Base-by-base conservation (phyloP, 495 filamentous ascomycete genomes). In the Eremomyces bilateralis region DNA sequence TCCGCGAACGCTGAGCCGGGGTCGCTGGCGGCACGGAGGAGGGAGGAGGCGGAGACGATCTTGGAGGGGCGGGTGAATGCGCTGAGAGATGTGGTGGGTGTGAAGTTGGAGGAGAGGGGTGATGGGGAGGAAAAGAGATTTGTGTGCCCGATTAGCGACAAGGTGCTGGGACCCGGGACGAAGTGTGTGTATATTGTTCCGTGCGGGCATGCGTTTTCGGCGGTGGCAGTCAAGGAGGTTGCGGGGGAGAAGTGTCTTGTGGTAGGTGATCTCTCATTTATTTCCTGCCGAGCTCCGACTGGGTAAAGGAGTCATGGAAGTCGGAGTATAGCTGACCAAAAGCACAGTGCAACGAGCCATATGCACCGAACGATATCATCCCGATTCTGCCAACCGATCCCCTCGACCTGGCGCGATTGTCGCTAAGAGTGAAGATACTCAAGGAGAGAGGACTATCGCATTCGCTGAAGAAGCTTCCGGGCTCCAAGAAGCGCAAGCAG, bases 191-290 rank as follows among this genome's bases (percentile, higher is more conserved):
- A 95, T 52, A 47, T 97, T 4, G 81, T 94, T 12, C 88, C 88
- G 0, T 97, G 88, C 47, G 88, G 88, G 1, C 90, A 95, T 64
- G 90, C 80, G 1, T 95, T 95, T 52, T 70, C 78, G 1, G 81
- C 85, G 42, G 69, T 69, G 33, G 79, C 79, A 5, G 67, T 94
- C 34, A 76, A 74, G 39, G 81, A 93, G 52, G 64, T 94, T 3
- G 60, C 63, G 32, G 67, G 57, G 0, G 60, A 72, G 35, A 63
- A 53, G 36, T 80, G 74, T 44, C 47, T 76, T 36, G 61, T 66
- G 57, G 69, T 73, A 37, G 41, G 62, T 41, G 25, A 12, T 12
- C 4, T n/a, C 29, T 34, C 15, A 40, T 19, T 24, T 4, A 21
- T 21, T 10, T 18, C 31, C 11, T 17, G 33, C 29, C 17, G n/a